Conservation (phyloP, 495 filamentous ascomycete species). For the Aspergillus bridgeri region DNA sequence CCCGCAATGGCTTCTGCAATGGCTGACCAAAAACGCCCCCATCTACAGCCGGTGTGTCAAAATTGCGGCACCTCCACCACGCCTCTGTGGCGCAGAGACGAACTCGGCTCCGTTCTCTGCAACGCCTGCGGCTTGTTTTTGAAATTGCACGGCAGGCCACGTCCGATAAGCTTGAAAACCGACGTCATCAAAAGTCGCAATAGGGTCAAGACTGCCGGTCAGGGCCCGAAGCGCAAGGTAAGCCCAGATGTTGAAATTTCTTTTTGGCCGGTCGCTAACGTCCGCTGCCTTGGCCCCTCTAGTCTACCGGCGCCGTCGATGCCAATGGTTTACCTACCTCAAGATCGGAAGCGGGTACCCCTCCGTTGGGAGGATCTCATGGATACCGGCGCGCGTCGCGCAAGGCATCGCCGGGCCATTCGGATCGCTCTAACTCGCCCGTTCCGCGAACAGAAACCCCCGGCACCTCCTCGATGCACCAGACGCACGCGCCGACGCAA, state of each 20-base stretch:
- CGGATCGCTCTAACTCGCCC: conserved; percentile 79
- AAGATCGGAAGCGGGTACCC: conserved; percentile 55
- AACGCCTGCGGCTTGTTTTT: conserved; percentile 97
- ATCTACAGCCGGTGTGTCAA: conserved; percentile 89
- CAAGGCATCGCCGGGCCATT: conserved; percentile 66
- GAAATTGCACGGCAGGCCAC: conserved; percentile 89
- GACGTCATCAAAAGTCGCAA: conserved; percentile 99
- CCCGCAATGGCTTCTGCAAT: conserved; percentile 55
- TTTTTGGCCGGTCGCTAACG: conserved; percentile 33
- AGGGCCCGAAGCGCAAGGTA: conserved; percentile 87
- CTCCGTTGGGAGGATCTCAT: conserved; percentile 43
- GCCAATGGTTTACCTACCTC: conserved; percentile 54
- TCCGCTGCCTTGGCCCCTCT: conserved; percentile 17
- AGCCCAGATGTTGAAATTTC: conserved; percentile 30
- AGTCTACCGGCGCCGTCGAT: conserved; percentile 52
- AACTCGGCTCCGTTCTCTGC: conserved; percentile 94
- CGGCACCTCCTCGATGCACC: conserved; percentile 56
- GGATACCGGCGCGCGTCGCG: conserved; percentile 65
- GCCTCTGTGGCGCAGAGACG: conserved; percentile 95
- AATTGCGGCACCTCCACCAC: conserved; percentile 96
- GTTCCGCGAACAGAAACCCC: conserved; percentile 86
- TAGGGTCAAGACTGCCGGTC: conserved; percentile 86
- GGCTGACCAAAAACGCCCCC: conserved; percentile 54
- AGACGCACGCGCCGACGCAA: conserved; percentile 27
- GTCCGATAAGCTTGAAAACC: conserved; percentile 95